These are phyloP conservation scores for Talaromyces sp. DNA, from an alignment of 2,329 filamentous ascomycete genomes.

Conservation along the genomic window DNA sequence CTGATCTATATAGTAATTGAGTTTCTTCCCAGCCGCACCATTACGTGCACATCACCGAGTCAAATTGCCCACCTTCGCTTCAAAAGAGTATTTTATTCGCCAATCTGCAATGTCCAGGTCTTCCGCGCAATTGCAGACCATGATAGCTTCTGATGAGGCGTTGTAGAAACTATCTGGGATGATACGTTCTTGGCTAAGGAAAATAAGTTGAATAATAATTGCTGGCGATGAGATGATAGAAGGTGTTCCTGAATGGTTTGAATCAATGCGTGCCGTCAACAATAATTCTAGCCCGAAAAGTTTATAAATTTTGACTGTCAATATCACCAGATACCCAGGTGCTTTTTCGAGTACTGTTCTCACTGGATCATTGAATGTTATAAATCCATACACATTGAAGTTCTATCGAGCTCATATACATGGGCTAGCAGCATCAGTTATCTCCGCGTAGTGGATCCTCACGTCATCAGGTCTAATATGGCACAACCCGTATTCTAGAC, in stretches of 20 bases:
- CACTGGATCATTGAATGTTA: too few species aligned
- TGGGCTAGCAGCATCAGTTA: too few species aligned
- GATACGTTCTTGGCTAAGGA: not conserved
- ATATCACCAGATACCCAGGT: too few species aligned
- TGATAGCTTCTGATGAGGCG: conserved; percentile 26
- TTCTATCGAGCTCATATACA: too few species aligned
- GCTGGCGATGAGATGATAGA: too few species aligned
- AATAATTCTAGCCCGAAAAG: too few species aligned
- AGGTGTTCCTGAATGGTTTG: not conserved
- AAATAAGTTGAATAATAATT: not conserved
- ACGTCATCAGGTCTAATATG: not conserved
- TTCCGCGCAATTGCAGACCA: conserved; percentile 38
- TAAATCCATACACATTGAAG: too few species aligned
- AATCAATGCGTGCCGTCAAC: too few species aligned
- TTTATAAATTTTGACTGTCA: too few species aligned
- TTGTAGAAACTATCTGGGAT: conserved; percentile 39
- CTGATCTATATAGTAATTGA: not conserved
- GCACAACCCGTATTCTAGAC: not conserved
- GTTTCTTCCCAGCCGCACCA: conserved; percentile 24
- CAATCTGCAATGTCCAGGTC: conserved; percentile 38
- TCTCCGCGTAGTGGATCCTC: not conserved
- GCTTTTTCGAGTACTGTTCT: too few species aligned
- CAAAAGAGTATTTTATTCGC: conserved; percentile 42
- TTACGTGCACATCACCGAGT: conserved; percentile 21
- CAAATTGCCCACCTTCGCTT: conserved; percentile 24